Evolutionary conservation across 371 early-diverging fungal genomes (phyloP).

Genomic region (Lichtheimia hyalospora): DNA sequence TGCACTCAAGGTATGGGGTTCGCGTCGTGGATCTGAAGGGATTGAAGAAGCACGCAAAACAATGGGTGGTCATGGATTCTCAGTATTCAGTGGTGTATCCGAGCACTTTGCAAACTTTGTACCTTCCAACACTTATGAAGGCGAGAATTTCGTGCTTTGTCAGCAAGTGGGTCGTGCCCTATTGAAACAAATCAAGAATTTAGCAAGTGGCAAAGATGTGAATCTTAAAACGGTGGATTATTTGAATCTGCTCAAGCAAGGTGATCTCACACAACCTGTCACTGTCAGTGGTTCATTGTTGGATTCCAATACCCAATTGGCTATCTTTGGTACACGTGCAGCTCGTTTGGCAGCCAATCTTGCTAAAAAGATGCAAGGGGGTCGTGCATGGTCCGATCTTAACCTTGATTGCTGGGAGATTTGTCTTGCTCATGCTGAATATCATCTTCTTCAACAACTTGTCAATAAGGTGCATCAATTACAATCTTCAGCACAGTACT

Average conservation of each 20-base stretch:
- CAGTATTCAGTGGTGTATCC: constrained; percentile 71
- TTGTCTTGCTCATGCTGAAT: constrained; percentile 47
- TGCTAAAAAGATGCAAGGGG: constrained; percentile 28
- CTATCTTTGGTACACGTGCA: constrained; percentile 61
- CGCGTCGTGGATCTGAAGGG: constrained; percentile 68
- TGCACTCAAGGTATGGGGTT: constrained; percentile 74
- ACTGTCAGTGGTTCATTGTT: constrained; percentile 30
- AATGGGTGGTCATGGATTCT: constrained; percentile 86
- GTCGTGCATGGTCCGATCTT: constrained; percentile 51
- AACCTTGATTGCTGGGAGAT: constrained; percentile 61
- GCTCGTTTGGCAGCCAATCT: constrained; percentile 55
- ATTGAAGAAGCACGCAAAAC: constrained; percentile 78
- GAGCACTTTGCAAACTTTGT: constrained; percentile 64
- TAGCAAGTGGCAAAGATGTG: constrained; percentile 19
- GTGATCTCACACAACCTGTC: constrained; percentile 21
- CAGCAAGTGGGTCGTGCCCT: constrained; percentile 70
- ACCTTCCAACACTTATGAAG: constrained; percentile 62
- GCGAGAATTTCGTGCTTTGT: constrained; percentile 74
- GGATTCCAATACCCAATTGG: constrained; percentile 50
- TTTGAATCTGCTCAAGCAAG: constrained; percentile 30
- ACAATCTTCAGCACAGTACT: constrained; percentile 11
- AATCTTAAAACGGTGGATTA: constrained; percentile 32
- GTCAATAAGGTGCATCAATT: constrained; percentile 11
- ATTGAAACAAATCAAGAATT: constrained; percentile 53
- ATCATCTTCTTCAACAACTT: constrained; percentile 23